Evolutionary conservation across 768 basidiomycete genomes (phyloP), one percentile per base, ranked within the genome.

Genomic region (Dioszegia hungarica): DNA sequence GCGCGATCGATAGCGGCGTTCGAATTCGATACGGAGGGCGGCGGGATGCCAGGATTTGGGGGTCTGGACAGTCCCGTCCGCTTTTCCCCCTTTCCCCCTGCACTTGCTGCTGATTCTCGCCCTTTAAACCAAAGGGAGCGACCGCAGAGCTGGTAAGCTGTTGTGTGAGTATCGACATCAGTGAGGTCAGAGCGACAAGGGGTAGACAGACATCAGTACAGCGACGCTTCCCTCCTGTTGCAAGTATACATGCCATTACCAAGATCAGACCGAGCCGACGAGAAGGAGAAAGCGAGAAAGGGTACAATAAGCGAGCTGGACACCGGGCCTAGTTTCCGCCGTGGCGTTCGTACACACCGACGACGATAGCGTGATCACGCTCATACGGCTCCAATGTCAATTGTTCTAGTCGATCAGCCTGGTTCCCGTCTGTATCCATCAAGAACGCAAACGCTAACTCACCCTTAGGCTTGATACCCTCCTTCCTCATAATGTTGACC

Each of bases 391-490:
- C 95, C 36, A 99, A 79, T 3, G 94, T 95, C 1, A 97, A 85
- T 79, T 98, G 94, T 74, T 97, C 70, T 53, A 29, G 36, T 17
- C 9, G 4, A 10, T 33, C 14, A 40, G 24, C 45, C 33, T 28
- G 19, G 11, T 4, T 17, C n/a, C n/a, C n/a, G n/a, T n/a, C n/a
- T n/a, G n/a, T n/a, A n/a, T n/a, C n/a, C n/a, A n/a, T n/a, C n/a
- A n/a, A n/a, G n/a, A n/a, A n/a, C 2, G n/a, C 27, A 53, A 31
- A 25, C 25, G n/a, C 12, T 1, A 44, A 68, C 69, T 60, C 55
- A 68, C 72, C 92, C 46, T 92, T 80, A 14, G 95, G 92, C 80
- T 92, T 97, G 79, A 99, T 86, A 66, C 84, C 86, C 70, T 80
- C 81, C 44, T 82, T 80, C 75, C 86, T 85, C 70, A 98, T 80